Percentiles rank a stretch among this genome's conserved stretches.
phyloP scores from a whole-genome alignment of 768 basidiomycete species.

The Lactarius tabidus region DNA sequence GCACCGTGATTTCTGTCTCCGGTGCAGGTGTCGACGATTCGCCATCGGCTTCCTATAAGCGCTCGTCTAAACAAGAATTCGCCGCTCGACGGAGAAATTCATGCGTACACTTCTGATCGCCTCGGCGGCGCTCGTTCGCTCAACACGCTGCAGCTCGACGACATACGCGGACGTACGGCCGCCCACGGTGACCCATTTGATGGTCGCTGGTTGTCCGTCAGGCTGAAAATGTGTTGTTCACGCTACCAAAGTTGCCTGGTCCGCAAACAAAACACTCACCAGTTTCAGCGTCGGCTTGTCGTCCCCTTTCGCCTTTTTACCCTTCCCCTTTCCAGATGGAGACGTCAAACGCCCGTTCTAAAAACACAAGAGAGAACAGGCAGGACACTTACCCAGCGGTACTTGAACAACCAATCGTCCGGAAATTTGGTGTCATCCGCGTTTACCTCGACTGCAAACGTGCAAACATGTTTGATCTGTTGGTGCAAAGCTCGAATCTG shows the following conservation, averaged over 20 bases:
- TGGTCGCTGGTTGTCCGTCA: slow-evolving; percentile 63
- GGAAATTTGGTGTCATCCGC: slow-evolving; percentile 70
- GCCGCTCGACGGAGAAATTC: background rate
- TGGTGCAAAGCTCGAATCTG: slow-evolving; percentile 51
- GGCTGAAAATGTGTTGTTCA: slow-evolving; percentile 41
- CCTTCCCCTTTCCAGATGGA: slow-evolving; percentile 46
- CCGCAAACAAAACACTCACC: slow-evolving; percentile 33
- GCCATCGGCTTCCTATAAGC: slow-evolving; percentile 17
- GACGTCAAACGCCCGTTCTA: slow-evolving; percentile 2
- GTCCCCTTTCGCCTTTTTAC: slow-evolving; percentile 44
- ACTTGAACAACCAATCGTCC: slow-evolving; percentile 59
- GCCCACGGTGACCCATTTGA: slow-evolving; percentile 71
- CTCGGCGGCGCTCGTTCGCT: background rate
- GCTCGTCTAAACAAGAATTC: background rate
- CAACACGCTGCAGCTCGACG: slow-evolving; percentile 50
- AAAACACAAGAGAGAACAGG: background rate
- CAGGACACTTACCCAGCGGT: slow-evolving; percentile 54
- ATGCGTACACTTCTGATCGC: background rate
- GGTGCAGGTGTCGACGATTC: slow-evolving; percentile 28
- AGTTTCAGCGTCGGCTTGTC: slow-evolving; percentile 37
- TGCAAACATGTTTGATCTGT: slow-evolving; percentile 52
- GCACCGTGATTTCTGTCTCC: slow-evolving; percentile 21
- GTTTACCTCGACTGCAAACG: slow-evolving; percentile 59
- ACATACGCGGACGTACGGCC: slow-evolving; percentile 76
- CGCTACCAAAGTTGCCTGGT: background rate